Base-by-base conservation (phyloP, 345 rosid genomes). In the Cardamine chenopodiifolia region DNA sequence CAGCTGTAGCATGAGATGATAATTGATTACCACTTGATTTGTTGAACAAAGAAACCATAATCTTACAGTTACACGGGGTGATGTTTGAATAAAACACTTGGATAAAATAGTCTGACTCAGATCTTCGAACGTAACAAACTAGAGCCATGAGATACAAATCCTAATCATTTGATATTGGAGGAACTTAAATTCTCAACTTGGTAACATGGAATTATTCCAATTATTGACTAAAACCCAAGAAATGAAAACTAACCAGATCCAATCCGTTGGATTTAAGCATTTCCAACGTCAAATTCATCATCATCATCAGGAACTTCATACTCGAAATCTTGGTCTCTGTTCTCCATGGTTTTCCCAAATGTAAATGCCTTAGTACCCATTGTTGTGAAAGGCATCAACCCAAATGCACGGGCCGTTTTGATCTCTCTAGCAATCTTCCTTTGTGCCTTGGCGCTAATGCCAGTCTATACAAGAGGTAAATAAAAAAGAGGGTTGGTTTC, bases 351-450 rank as follows among this genome's bases (percentile, higher is more conserved):
- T 74, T 58, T 82, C 14, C 95, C 95, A 58, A 62, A 84, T 28
- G 64, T 68, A 64, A 94, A 91, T 8, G 91, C 80, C 76, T 91
- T 94, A n/a, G 91, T 88, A 20, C 98, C 98, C 97, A 94, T 94
- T 3, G 96, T 89, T 4, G 91, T 88, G 84, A 94, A 94, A 37
- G 98, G 96, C 93, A 94, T 81, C 52, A 91, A 82, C 19, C 98
- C 97, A 37, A 94, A 88, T 25, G 95, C 97, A 70, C 98, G 85
- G 1, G 97, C 98, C 7, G 91, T 93, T 79, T 91, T 93, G 77
- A 91, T 93, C 89, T 93, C 98, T 81, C 95, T 83, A 0, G 97
- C 98, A 42, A 94, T 70, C 88, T 87, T 91, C 79, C 97, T 86
- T 81, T 91, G 97, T 5, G 97, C 98, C 79, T 89, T 94, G 40